Conservation (phyloP, 176 grass and related monocot genomes). For the Carex pumila region DNA sequence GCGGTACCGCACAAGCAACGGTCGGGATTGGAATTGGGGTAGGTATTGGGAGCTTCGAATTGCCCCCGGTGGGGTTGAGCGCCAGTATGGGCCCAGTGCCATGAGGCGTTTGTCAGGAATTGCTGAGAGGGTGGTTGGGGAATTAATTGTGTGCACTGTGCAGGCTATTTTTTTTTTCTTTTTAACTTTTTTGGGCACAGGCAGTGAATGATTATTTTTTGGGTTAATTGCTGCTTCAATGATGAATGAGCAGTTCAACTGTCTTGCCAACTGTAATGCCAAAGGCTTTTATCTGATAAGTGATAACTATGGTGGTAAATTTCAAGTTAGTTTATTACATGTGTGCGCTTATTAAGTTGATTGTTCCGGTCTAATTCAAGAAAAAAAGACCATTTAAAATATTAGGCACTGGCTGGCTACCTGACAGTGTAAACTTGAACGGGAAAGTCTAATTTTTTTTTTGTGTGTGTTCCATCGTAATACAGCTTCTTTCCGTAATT, state of each 20-base stretch:
- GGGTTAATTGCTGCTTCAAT: constrained; percentile 1
- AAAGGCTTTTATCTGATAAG: too few relatives aligned
- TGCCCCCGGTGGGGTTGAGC: constrained; percentile 4
- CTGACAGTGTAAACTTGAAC: neutral
- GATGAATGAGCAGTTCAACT: neutral
- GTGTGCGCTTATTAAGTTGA: neutral
- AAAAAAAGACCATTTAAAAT: neutral
- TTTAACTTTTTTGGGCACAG: neutral
- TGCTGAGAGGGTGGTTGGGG: neutral
- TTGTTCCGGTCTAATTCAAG: neutral
- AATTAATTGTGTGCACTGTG: constrained; percentile 19
- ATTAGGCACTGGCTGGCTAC: neutral
- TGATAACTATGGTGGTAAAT: neutral
- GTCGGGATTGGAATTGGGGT: constrained; percentile 42
- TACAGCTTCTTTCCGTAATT: neutral
- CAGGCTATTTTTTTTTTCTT: constrained; percentile 1
- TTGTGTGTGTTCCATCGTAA: neutral
- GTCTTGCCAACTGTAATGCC: neutral
- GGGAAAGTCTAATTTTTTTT: neutral
- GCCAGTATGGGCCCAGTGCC: constrained; percentile 5
- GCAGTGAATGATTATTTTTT: neutral
- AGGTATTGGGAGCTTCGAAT: constrained; percentile 21
- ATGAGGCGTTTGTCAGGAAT: constrained; percentile 6
- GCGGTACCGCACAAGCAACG: constrained; percentile 14
- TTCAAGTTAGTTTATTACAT: neutral